These are phyloP conservation scores for Musa troglodytarum DNA, from an alignment of 176 grass and related monocot genomes.

Conservation along the genomic window DNA sequence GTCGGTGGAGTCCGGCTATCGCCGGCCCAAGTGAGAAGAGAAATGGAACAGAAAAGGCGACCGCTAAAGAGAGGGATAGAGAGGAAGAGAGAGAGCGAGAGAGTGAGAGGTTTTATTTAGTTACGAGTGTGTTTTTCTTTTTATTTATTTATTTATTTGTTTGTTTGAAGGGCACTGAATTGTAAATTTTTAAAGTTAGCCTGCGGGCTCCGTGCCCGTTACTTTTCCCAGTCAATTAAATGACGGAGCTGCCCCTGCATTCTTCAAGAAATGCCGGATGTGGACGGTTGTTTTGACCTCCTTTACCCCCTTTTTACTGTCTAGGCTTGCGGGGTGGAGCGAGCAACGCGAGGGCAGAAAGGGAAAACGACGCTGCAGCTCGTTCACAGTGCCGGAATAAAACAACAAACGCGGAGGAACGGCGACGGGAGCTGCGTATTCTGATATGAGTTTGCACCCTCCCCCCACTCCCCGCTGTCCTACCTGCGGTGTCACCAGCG, in stretches of 20 bases:
- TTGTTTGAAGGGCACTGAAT: not conserved
- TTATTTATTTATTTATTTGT: not conserved
- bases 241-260: not conserved
- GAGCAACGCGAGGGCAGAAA: not conserved
- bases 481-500: too few species aligned
- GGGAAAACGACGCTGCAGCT: not conserved
- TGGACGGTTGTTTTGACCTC: not conserved
- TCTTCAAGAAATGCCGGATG: not conserved
- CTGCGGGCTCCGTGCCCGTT: not conserved
- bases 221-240: not conserved
- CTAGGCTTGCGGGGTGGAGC: too few species aligned
- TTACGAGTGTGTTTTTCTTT: not conserved
- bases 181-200: not conserved
- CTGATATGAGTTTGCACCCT: not conserved
- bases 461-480: too few species aligned
- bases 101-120: not conserved
- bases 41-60: slow-evolving; percentile 7
- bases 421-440: not conserved
- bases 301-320: slow-evolving; percentile 4
- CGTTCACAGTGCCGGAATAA: not conserved
- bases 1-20: too few species aligned
- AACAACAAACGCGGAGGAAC: slow-evolving; percentile 4
- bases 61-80: not conserved
- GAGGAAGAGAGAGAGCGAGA: not conserved
- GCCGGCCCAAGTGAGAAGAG: not conserved